phyloP scores from a whole-genome alignment of 192 early-diverging fungal species.

The Phycomyces blakesleeanus region DNA sequence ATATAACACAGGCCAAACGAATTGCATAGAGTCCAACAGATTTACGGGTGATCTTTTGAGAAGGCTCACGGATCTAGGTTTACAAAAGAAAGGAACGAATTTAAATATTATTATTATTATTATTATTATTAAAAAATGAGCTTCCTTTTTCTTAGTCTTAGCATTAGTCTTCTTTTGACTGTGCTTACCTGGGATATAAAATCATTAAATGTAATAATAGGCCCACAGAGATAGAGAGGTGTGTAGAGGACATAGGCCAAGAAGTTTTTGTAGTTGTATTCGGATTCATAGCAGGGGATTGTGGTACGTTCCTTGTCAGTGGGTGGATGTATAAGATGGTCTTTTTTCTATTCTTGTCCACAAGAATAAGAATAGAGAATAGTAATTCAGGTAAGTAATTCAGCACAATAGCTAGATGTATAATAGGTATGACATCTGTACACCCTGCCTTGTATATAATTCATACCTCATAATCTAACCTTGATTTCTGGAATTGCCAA shows the following conservation, averaged over 20 bases:
- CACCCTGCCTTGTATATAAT: neutral
- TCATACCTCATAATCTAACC: constrained; percentile 18
- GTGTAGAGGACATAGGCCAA: constrained; percentile 81
- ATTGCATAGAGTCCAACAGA: constrained; percentile 53
- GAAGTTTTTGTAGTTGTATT: constrained; percentile 81
- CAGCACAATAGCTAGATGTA: no score
- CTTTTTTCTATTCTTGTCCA: constrained; percentile 36
- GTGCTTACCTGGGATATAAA: constrained; percentile 73
- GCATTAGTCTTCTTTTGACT: neutral
- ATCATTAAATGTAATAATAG: constrained; percentile 93
- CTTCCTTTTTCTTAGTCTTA: no score
- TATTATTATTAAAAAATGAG: no score
- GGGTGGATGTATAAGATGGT: constrained; percentile 18
- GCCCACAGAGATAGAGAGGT: constrained; percentile 91
- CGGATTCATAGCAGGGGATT: constrained; percentile 45
- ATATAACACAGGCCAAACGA: constrained; percentile 55
- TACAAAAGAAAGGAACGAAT: neutral
- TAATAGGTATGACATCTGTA: no score
- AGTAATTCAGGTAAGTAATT: neutral
- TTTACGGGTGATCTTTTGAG: constrained; percentile 27
- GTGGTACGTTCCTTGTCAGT: constrained; percentile 61
- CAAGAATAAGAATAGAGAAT: neutral
- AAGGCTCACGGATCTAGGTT: constrained; percentile 54
- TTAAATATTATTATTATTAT: no score
- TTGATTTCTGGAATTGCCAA: constrained; percentile 50